Conservation (phyloP, 306 rosid genomes). For the Arachis stenosperma region DNA sequence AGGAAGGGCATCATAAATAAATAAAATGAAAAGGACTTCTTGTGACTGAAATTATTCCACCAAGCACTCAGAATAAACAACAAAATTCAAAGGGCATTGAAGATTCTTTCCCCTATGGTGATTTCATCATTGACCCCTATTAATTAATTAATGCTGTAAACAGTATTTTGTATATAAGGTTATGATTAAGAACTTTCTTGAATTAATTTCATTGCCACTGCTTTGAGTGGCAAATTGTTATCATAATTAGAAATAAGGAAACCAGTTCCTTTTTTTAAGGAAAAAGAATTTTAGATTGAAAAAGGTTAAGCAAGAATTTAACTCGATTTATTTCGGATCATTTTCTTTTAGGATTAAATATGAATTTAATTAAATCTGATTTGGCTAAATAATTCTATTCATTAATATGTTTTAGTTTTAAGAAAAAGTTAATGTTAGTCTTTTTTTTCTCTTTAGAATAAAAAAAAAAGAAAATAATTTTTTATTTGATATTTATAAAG, state of each 20-base stretch:
- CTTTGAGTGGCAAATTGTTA: background rate
- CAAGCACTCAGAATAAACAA: conserved; percentile 34
- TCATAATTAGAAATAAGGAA: background rate
- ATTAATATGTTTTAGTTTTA: no score
- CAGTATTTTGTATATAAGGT: background rate
- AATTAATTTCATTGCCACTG: background rate
- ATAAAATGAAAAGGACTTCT: conserved; percentile 28
- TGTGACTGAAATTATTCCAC: conserved; percentile 40
- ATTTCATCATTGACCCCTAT: conserved; percentile 26
- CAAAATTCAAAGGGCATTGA: conserved; percentile 27
- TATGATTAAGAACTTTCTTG: background rate
- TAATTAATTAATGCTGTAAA: background rate
- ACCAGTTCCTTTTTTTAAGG: no score
- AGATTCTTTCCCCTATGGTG: conserved; percentile 38
- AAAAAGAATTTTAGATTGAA: no score
- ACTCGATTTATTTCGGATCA: no score
- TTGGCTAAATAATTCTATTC: no score
- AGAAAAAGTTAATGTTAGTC: no score
- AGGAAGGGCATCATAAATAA: background rate
- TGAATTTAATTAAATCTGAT: no score
- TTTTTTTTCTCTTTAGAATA: no score
- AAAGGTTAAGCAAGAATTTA: no score
- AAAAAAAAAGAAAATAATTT: no score
- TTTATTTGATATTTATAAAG: no score
- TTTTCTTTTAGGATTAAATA: no score